Evolutionary conservation across 228 moss, liverwort and hornwort genomes (phyloP).

Genomic region (Sphagnum magellanicum): DNA sequence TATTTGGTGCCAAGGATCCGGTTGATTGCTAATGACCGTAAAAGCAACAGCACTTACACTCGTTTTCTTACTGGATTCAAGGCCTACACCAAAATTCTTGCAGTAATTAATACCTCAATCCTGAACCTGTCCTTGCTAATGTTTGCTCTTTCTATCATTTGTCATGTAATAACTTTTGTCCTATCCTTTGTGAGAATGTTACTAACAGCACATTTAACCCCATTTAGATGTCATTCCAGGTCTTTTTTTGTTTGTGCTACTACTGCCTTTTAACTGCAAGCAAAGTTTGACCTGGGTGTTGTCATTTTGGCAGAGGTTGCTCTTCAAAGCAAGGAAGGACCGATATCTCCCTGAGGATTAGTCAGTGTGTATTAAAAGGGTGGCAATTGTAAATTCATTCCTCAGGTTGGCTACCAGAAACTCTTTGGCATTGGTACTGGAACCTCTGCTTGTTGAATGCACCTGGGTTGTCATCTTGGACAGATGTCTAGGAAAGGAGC

Average conservation of each 20-base stretch:
- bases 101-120: slow-evolving; percentile 27
- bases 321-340: slow-evolving; percentile 94
- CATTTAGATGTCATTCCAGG: not conserved
- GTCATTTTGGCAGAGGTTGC: slow-evolving; percentile 51
- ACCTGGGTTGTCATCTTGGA: too few species aligned
- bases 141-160: slow-evolving; percentile 1
- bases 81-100: slow-evolving; percentile 90
- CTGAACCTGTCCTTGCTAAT: not conserved
- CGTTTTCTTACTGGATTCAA: slow-evolving; percentile 93
- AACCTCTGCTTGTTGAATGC: too few species aligned
- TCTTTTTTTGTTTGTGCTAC: not conserved
- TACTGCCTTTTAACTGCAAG: too few species aligned
- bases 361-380: not conserved
- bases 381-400: too few species aligned
- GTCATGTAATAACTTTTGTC: not conserved
- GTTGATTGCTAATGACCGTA: slow-evolving; percentile 69
- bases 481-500: too few species aligned
- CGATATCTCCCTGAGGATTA: slow-evolving; percentile 82
- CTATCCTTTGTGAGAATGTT: too few species aligned
- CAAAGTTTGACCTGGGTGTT: too few species aligned
- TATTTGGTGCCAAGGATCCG: slow-evolving; percentile 86
- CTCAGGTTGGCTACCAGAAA: too few species aligned
- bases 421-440: too few species aligned
- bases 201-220: not conserved
- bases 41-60: slow-evolving; percentile 85